Evolutionary conservation across 768 basidiomycete genomes (phyloP).

Genomic region (Lactarius evosmus): DNA sequence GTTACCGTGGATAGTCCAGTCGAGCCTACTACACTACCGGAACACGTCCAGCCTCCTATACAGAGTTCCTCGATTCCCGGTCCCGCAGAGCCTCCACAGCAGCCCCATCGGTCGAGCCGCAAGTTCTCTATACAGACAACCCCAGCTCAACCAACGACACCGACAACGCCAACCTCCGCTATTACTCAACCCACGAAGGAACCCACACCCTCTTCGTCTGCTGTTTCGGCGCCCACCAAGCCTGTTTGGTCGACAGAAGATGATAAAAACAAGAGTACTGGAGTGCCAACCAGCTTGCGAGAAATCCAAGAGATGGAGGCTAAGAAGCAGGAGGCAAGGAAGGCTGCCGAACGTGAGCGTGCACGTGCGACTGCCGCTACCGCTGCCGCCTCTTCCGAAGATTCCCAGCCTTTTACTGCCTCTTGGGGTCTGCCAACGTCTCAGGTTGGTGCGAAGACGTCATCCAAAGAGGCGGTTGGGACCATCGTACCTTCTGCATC

Average conservation of each 20-base stretch:
- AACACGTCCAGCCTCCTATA: slow-evolving; percentile 1
- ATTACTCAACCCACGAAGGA: slow-evolving; percentile 25
- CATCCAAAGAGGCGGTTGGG: slow-evolving; percentile 36
- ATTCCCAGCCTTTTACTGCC: slow-evolving; percentile 58
- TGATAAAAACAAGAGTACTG: slow-evolving; percentile 55
- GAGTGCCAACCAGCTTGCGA: slow-evolving; percentile 63
- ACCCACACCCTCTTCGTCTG: slow-evolving; percentile 29
- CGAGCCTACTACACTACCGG: slow-evolving; percentile 29
- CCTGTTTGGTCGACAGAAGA: slow-evolving; percentile 69
- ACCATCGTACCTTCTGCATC: slow-evolving; percentile 44
- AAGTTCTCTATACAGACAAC: slow-evolving; percentile 20
- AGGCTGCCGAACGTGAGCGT: slow-evolving; percentile 67
- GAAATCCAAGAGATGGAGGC: slow-evolving; percentile 95
- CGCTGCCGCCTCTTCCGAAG: slow-evolving; percentile 45
- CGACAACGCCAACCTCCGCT: slow-evolving; percentile 18
- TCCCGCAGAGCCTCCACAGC: slow-evolving; percentile 31
- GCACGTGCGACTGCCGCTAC: slow-evolving; percentile 56
- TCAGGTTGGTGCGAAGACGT: slow-evolving; percentile 50
- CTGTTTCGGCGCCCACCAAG: slow-evolving; percentile 40
- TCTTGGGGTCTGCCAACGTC: slow-evolving; percentile 88
- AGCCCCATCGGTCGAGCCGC: slow-evolving; percentile 27
- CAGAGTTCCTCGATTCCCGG: slow-evolving; percentile 14
- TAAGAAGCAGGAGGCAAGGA: slow-evolving; percentile 74
- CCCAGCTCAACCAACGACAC: slow-evolving; percentile 24
- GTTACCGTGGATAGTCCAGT: slow-evolving; percentile 27